A percentile compares a stretch with the other conserved stretches of the same genome.
phyloP scores from a whole-genome alignment of 202 grass and related monocot genomes.

The Bolboschoenoplectus hybrid region DNA sequence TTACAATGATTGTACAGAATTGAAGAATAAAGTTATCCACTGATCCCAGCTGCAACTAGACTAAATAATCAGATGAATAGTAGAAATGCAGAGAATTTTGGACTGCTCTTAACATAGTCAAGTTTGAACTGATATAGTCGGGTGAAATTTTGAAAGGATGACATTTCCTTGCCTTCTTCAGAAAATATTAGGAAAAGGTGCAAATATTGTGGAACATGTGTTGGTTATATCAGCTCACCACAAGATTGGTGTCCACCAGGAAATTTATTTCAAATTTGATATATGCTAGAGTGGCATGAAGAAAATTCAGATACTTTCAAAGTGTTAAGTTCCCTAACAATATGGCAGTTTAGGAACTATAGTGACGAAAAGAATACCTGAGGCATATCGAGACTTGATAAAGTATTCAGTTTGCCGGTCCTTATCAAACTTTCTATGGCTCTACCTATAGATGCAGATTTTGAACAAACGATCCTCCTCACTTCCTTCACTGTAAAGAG shows the following conservation, averaged over 20 bases:
- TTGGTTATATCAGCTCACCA: neutral
- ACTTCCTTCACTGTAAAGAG: constrained; percentile 61
- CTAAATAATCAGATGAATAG: constrained; percentile 20
- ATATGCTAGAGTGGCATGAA: neutral
- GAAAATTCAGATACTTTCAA: neutral
- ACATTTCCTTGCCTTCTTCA: neutral
- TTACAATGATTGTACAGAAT: constrained; percentile 33
- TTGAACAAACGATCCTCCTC: constrained; percentile 59
- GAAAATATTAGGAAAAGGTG: constrained; percentile 15
- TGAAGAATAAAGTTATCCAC: constrained; percentile 39
- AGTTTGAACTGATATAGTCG: constrained; percentile 9
- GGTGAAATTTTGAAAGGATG: neutral
- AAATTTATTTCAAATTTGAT: neutral
- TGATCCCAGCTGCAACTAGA: constrained; percentile 28
- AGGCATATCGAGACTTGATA: constrained; percentile 86
- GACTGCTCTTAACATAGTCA: neutral
- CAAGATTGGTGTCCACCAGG: neutral
- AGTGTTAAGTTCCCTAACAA: neutral
- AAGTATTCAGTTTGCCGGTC: constrained; percentile 70
- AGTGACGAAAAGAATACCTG: constrained; percentile 57
- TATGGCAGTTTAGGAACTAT: neutral
- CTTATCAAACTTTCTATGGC: constrained; percentile 85
- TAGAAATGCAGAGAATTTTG: constrained; percentile 35
- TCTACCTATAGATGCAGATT: constrained; percentile 60
- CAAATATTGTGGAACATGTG: neutral